A percentile compares a stretch with the other conserved stretches of the same genome.
Conservation (phyloP, 2,329 filamentous ascomycete genomes). For the Scedosporium dehoogii region DNA sequence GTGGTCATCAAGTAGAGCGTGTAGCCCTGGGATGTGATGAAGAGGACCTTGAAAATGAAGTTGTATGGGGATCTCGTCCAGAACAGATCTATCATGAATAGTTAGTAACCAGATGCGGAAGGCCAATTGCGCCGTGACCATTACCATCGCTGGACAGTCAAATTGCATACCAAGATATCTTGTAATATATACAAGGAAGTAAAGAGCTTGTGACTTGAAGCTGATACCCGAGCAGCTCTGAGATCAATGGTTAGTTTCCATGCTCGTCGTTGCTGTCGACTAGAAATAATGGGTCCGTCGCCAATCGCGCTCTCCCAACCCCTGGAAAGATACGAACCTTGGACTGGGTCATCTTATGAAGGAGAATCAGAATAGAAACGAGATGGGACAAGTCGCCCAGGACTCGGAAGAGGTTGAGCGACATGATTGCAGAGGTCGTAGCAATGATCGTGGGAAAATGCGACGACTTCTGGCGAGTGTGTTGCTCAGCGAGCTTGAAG, state of each 20-base stretch:
- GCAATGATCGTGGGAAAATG: slow-evolving; percentile 3
- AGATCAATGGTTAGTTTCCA: neutral
- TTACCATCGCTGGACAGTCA: slow-evolving; percentile 5
- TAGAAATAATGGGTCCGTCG: neutral
- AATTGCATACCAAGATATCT: slow-evolving; percentile 70
- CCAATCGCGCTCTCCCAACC: neutral
- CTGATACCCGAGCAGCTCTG: slow-evolving; percentile 96
- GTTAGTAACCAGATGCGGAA: neutral
- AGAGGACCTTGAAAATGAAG: slow-evolving; percentile 89
- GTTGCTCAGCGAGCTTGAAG: neutral
- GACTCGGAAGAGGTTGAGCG: slow-evolving; percentile 49
- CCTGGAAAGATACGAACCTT: slow-evolving; percentile 51
- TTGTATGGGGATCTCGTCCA: slow-evolving; percentile 82
- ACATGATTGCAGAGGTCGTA: slow-evolving; percentile 23
- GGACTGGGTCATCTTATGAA: slow-evolving; percentile 92
- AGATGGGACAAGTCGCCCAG: slow-evolving; percentile 85
- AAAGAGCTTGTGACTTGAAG: slow-evolving; percentile 96
- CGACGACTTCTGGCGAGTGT: neutral
- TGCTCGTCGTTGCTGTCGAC: neutral
- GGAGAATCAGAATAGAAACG: slow-evolving; percentile 82
- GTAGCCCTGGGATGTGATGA: slow-evolving; percentile 83
- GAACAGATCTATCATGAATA: slow-evolving; percentile 59
- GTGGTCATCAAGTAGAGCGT: slow-evolving; percentile 97
- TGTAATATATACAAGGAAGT: slow-evolving; percentile 87
- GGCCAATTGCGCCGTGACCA: slow-evolving; percentile 2